Evolutionary conservation across 768 basidiomycete species (phyloP).

Genomic region (Mycena capillaripes): DNA sequence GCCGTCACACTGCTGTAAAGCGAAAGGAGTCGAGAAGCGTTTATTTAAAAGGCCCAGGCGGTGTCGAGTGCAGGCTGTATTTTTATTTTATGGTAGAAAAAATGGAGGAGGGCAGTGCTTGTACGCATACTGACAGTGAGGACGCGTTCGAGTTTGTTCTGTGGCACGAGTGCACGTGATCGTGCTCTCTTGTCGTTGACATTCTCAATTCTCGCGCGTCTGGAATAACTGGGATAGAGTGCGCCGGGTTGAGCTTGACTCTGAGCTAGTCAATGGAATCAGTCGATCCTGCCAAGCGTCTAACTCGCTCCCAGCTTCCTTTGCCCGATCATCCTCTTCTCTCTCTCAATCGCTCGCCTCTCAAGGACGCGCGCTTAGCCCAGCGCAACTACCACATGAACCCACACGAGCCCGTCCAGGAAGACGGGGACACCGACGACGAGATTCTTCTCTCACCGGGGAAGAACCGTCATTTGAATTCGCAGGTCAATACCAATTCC

Average conservation of each 20-base stretch:
- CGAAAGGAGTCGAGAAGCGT: background rate
- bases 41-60: background rate
- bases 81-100: no score
- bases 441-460: slow-evolving; percentile 62
- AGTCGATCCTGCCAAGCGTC: slow-evolving; percentile 49
- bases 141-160: background rate
- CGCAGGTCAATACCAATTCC: slow-evolving; percentile 37
- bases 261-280: slow-evolving; percentile 32
- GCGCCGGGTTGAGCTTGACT: background rate
- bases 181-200: background rate
- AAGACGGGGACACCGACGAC: slow-evolving; percentile 56
- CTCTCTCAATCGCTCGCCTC: slow-evolving; percentile 60
- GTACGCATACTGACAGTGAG: background rate
- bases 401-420: slow-evolving; percentile 23
- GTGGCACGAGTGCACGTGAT: slow-evolving; percentile 2
- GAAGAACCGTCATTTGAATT: slow-evolving; percentile 43
- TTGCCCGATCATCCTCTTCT: slow-evolving; percentile 63
- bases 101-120: background rate
- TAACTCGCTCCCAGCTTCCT: slow-evolving; percentile 67
- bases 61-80: no score
- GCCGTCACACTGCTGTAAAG: slow-evolving; percentile 6
- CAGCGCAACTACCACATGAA: slow-evolving; percentile 44
- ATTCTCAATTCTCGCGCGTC: no score
- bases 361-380: slow-evolving; percentile 65
- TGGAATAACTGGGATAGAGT: no score